Evolutionary conservation across 441 rosid genomes (phyloP), one percentile per base, ranked within the genome.

Genomic region (Brassica hybrid): DNA sequence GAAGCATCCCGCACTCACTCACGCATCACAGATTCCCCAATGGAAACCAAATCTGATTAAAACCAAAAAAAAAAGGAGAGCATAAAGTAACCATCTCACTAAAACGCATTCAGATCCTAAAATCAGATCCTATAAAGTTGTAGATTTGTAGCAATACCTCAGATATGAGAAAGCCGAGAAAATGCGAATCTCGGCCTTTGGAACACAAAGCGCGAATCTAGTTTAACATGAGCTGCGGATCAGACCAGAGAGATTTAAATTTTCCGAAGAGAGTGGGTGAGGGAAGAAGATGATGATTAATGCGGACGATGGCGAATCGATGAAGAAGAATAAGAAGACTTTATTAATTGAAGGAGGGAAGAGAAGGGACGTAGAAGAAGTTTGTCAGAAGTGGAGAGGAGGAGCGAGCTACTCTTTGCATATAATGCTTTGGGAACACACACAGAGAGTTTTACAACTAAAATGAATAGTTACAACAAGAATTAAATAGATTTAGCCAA

Each of bases 181-280:
- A 78, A 66, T 71, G 69, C 73, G 54, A 77, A 72, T 78, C 76
- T 78, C 56, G 64, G 57, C 68, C 21, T 27, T 58, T 32, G 7
- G 38, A 72, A 57, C 25, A 58, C 52, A 61, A 19, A 21, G 41
- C 45, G 77, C 11, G 77, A 78, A 73, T 67, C 77, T 73, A 72
- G 77, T 50, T 71, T n/a, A 45, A 7, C 27, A 57, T 30, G 2
- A 25, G 41, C 18, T 18, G 52, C 61, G 41, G 67, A 68, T 67
- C 73, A 72, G 75, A 67, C 23, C 23, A 38, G 48, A 30, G 27
- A 67, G 19, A 32, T n/a, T 7, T 23, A 17, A 6, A 1, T 14
- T n/a, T 30, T 59, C 12, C 23, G 9, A 34, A 34, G 38, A 34
- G 52, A 65, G 57, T 54, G 58, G 57, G 56, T 36, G 45, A 34